phyloP scores from a whole-genome alignment of 345 rosid genomes.

The Bruguiera sexangula region DNA sequence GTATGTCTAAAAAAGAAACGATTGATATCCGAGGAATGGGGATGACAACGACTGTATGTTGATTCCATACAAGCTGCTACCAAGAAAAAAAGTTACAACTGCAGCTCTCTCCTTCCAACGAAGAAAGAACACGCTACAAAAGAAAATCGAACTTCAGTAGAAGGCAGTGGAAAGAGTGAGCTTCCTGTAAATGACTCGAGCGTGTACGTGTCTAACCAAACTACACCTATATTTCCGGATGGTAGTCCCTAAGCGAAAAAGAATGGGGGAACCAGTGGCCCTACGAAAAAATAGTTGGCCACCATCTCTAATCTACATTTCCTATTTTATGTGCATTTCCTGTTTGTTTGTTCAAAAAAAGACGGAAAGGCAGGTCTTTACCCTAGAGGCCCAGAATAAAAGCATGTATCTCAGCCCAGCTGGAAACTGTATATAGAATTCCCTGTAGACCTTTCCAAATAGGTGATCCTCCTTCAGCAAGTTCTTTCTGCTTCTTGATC shows the following conservation, averaged over 20 bases:
- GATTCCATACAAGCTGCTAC: not conserved
- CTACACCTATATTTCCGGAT: not conserved
- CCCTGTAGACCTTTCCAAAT: conserved; percentile 10
- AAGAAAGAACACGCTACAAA: not conserved
- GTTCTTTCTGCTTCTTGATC: conserved; percentile 16
- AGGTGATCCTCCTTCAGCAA: not conserved
- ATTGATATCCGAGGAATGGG: no score
- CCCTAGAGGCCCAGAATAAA: not conserved
- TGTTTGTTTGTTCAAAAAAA: conserved; percentile 8
- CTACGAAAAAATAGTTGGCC: conserved; percentile 22
- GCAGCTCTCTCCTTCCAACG: conserved; percentile 1
- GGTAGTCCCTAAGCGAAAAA: conserved; percentile 13
- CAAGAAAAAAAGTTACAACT: not conserved
- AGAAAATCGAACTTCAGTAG: not conserved
- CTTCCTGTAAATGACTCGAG: not conserved
- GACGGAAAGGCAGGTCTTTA: not conserved
- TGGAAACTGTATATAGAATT: conserved; percentile 15
- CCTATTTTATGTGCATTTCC: conserved; percentile 10
- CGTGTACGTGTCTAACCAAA: not conserved
- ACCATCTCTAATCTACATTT: conserved; percentile 15
- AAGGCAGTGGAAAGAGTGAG: not conserved
- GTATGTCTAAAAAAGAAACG: no score
- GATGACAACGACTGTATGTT: no score
- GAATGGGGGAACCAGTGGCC: conserved; percentile 17
- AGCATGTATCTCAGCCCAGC: conserved; percentile 24